These are phyloP conservation scores for Diaporthe destruens DNA, from an alignment of 2,329 filamentous ascomycete genomes.

Conservation along the genomic window DNA sequence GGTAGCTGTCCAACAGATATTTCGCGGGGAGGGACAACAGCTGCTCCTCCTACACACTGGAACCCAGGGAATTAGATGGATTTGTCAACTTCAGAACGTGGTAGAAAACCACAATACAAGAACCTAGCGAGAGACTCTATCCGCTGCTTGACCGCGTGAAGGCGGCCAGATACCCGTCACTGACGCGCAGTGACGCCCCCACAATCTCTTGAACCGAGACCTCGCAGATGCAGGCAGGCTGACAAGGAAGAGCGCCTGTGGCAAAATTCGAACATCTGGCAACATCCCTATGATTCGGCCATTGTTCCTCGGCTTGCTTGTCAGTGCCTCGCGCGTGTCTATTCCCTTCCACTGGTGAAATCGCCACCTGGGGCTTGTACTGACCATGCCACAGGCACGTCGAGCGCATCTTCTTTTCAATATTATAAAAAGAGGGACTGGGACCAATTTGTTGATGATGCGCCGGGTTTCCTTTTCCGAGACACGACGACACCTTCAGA, in stretches of 20 bases:
- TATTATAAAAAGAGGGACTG: conserved; percentile 12
- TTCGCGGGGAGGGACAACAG: conserved; percentile 17
- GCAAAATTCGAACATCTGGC: conserved; percentile 32
- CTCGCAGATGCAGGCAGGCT: conserved; percentile 22
- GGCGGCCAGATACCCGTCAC: conserved; percentile 10
- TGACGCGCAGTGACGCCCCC: conserved; percentile 23
- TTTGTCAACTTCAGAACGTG: conserved; percentile 15
- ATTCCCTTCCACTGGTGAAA: neutral
- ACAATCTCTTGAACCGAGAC: conserved; percentile 20
- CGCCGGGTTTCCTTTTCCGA: conserved; percentile 17
- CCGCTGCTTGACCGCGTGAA: neutral
- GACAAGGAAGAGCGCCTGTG: conserved; percentile 31
- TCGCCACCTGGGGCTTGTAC: conserved; percentile 29
- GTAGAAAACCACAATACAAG: conserved; percentile 19
- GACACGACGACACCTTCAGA: conserved; percentile 41
- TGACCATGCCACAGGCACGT: conserved; percentile 32
- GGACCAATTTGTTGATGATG: conserved; percentile 30
- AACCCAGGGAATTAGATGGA: conserved; percentile 1
- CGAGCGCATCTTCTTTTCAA: neutral
- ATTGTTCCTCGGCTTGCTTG: conserved; percentile 33
- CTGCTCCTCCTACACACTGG: neutral
- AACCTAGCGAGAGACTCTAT: conserved; percentile 2
- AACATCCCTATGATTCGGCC: conserved; percentile 25
- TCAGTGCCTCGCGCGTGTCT: conserved; percentile 31
- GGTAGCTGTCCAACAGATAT: conserved; percentile 45